Conservation (phyloP, 495 filamentous ascomycete genomes). For the Beverwykella pulmonaria region DNA sequence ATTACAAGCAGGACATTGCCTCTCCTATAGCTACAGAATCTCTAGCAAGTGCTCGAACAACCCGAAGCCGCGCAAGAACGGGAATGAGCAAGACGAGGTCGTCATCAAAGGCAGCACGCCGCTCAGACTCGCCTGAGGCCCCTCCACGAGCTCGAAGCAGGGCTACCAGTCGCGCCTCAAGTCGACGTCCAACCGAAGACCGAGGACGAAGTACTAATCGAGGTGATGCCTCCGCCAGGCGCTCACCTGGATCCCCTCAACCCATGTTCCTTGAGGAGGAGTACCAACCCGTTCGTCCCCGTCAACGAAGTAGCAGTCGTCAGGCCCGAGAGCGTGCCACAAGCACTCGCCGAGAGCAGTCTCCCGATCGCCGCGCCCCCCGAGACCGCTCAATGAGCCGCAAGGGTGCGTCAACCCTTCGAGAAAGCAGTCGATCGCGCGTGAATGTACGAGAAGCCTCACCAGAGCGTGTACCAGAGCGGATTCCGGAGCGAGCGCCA, state of each 20-base stretch:
- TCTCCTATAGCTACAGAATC: constrained; percentile 45
- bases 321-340: constrained; percentile 54
- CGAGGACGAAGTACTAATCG: constrained; percentile 32
- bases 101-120: constrained; percentile 34
- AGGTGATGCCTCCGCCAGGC: constrained; percentile 8
- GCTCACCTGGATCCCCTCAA: constrained; percentile 33
- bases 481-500: neutral
- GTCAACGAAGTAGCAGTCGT: constrained; percentile 64
- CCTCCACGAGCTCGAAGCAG: constrained; percentile 27
- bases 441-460: constrained; percentile 26
- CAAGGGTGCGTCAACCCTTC: constrained; percentile 15
- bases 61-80: constrained; percentile 28
- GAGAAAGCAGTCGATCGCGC: constrained; percentile 30
- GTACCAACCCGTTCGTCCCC: constrained; percentile 40
- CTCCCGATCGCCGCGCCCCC: constrained; percentile 44
- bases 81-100: constrained; percentile 35
- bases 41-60: constrained; percentile 25
- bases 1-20: constrained; percentile 46
- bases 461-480: constrained; percentile 27
- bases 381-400: constrained; percentile 38
- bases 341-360: constrained; percentile 52
- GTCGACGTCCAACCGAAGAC: constrained; percentile 38
- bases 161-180: constrained; percentile 33
- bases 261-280: constrained; percentile 49
- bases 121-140: constrained; percentile 40